Conservation (phyloP, 2,329 filamentous ascomycete genomes). For the Exophiala sideris region DNA sequence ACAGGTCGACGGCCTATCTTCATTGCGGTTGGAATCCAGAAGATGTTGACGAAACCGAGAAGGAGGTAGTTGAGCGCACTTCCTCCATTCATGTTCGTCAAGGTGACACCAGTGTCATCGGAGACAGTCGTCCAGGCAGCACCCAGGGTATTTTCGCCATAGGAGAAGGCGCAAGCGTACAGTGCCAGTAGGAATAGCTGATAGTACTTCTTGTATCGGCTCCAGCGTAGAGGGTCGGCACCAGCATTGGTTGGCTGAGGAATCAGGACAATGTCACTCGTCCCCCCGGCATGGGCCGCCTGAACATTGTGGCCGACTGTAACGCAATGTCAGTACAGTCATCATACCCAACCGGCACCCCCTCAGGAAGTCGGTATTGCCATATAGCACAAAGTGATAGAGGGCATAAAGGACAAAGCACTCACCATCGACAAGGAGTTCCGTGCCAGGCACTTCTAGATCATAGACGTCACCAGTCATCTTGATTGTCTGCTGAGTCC, state of each 20-base stretch:
- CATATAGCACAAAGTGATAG: not conserved
- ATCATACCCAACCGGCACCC: not conserved
- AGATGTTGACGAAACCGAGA: conserved; percentile 41
- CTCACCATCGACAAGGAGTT: conserved; percentile 34
- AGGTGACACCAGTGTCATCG: conserved; percentile 36
- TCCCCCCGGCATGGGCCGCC: conserved; percentile 27
- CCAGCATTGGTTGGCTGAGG: conserved; percentile 34
- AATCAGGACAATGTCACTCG: conserved; percentile 34
- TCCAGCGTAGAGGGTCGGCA: conserved; percentile 36
- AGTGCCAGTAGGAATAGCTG: conserved; percentile 39
- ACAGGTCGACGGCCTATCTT: conserved; percentile 54
- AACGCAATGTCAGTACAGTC: conserved; percentile 12
- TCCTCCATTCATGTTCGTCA: conserved; percentile 43
- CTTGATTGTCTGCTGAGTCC: not conserved
- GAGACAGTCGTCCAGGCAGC: conserved; percentile 43
- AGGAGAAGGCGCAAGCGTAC: conserved; percentile 42
- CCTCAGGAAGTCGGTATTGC: not conserved
- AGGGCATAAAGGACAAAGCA: not conserved
- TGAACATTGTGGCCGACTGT: conserved; percentile 21
- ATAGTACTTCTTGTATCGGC: conserved; percentile 38
- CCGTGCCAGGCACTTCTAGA: conserved; percentile 35
- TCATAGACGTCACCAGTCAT: conserved; percentile 10
- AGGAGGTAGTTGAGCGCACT: conserved; percentile 42
- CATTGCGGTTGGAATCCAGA: conserved; percentile 42
- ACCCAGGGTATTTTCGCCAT: conserved; percentile 42